A percentile compares a stretch with the other conserved stretches of the same genome.
These are phyloP conservation scores for Colletotrichum theobromicola DNA, from an alignment of 2,329 filamentous ascomycete genomes.

Conservation along the genomic window DNA sequence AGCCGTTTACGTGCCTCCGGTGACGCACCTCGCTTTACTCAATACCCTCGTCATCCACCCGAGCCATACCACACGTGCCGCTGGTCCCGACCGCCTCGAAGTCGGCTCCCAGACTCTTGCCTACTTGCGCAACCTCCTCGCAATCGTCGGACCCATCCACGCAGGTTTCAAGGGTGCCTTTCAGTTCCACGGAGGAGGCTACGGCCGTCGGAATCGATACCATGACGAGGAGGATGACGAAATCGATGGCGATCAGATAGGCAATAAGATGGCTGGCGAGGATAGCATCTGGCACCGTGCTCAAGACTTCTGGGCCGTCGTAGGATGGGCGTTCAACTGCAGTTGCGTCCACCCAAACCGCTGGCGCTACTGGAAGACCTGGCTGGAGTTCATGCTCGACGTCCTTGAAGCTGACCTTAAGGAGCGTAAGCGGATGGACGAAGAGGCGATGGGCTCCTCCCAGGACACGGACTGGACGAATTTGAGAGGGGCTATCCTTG, in stretches of 20 bases:
- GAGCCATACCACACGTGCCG: slow-evolving; percentile 74
- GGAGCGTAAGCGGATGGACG: slow-evolving; percentile 58
- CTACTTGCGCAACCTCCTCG: slow-evolving; percentile 72
- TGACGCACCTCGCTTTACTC: slow-evolving; percentile 77
- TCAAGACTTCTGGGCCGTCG: slow-evolving; percentile 85
- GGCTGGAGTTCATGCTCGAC: slow-evolving; percentile 81
- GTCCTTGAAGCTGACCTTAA: slow-evolving; percentile 75
- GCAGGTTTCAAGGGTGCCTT: slow-evolving; percentile 77
- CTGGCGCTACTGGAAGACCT: slow-evolving; percentile 83
- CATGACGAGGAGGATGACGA: slow-evolving; percentile 42
- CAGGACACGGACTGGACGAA: slow-evolving; percentile 24
- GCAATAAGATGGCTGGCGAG: slow-evolving; percentile 64
- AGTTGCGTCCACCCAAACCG: slow-evolving; percentile 73
- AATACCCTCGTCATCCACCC: slow-evolving; percentile 85
- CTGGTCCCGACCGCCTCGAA: slow-evolving; percentile 62
- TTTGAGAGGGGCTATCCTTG: slow-evolving; percentile 59
- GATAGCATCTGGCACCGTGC: slow-evolving; percentile 76
- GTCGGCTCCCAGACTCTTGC: slow-evolving; percentile 71
- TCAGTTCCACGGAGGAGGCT: slow-evolving; percentile 58
- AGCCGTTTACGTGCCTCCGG: slow-evolving; percentile 69
- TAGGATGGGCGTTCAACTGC: slow-evolving; percentile 92
- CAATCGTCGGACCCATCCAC: slow-evolving; percentile 71
- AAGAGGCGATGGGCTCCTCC: slow-evolving; percentile 28
- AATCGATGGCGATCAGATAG: slow-evolving; percentile 57
- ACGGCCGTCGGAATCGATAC: slow-evolving; percentile 45